phyloP scores from a whole-genome alignment of 306 rosid species.

The Cicer pinnatifidum region DNA sequence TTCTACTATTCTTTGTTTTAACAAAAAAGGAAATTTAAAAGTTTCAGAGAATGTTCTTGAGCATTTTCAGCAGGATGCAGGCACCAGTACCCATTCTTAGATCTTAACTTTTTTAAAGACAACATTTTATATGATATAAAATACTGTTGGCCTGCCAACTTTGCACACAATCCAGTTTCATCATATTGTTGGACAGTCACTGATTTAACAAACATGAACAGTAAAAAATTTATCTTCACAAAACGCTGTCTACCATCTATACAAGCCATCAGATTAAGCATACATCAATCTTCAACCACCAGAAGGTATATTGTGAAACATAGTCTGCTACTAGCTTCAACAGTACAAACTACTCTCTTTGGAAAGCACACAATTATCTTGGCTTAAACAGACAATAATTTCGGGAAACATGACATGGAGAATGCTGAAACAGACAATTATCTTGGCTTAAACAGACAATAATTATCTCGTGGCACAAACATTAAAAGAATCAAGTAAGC shows the following conservation, averaged over 20 bases:
- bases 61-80: slow-evolving; percentile 20
- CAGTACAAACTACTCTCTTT: slow-evolving; percentile 23
- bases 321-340: background rate
- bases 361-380: background rate
- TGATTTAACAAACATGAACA: background rate
- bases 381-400: slow-evolving; percentile 11
- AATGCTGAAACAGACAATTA: slow-evolving; percentile 18
- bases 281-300: background rate
- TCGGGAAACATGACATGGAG: background rate
- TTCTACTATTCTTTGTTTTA: slow-evolving; percentile 1
- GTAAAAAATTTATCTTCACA: background rate
- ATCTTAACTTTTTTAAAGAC: background rate
- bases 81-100: background rate
- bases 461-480: slow-evolving; percentile 23
- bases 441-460: slow-evolving; percentile 2
- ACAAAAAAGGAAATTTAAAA: slow-evolving; percentile 10
- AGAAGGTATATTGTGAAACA: slow-evolving; percentile 6
- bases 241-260: slow-evolving; percentile 14
- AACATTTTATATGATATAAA: slow-evolving; percentile 1
- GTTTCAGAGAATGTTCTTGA: slow-evolving; percentile 15
- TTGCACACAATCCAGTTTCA: background rate
- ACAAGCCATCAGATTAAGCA: background rate
- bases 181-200: slow-evolving; percentile 10
- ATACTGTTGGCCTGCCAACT: background rate
- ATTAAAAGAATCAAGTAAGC: slow-evolving; percentile 3